A percentile compares a stretch with the other conserved stretches of the same genome.
phyloP scores from a whole-genome alignment of 257 asterid species.

The Solanum virginianum region DNA sequence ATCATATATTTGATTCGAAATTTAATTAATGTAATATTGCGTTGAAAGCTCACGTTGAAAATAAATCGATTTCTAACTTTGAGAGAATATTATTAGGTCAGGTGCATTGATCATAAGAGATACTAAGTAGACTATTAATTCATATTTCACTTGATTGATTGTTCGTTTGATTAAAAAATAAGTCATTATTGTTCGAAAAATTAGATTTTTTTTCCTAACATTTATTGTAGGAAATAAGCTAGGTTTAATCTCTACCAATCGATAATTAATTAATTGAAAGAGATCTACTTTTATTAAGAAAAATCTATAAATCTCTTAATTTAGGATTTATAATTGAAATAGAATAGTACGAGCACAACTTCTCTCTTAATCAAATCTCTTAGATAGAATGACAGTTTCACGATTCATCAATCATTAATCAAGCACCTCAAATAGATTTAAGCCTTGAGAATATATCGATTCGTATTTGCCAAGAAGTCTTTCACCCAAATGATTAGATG shows the following conservation, averaged over 20 bases:
- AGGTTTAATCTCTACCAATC: neutral
- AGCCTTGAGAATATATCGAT: neutral
- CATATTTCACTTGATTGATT: neutral
- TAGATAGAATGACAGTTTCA: fast-evolving
- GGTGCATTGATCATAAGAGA: neutral
- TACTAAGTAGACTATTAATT: neutral
- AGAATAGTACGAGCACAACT: neutral
- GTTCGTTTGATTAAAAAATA: too few species aligned
- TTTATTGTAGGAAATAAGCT: too few species aligned
- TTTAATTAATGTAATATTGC: neutral
- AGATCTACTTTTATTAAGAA: neutral
- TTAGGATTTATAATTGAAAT: neutral
- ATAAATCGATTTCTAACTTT: neutral
- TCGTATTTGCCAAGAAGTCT: neutral
- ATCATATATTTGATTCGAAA: neutral
- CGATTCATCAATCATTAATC: neutral
- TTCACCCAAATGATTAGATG: neutral
- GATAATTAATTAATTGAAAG: neutral
- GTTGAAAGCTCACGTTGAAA: neutral
- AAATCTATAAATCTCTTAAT: neutral
- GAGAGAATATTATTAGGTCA: neutral
- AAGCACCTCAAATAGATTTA: too few species aligned
- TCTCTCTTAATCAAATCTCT: neutral
- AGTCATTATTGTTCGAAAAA: too few species aligned
- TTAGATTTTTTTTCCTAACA: too few species aligned